phyloP scores from a whole-genome alignment of 306 rosid genomes.

The Ochetophila trinervis region DNA sequence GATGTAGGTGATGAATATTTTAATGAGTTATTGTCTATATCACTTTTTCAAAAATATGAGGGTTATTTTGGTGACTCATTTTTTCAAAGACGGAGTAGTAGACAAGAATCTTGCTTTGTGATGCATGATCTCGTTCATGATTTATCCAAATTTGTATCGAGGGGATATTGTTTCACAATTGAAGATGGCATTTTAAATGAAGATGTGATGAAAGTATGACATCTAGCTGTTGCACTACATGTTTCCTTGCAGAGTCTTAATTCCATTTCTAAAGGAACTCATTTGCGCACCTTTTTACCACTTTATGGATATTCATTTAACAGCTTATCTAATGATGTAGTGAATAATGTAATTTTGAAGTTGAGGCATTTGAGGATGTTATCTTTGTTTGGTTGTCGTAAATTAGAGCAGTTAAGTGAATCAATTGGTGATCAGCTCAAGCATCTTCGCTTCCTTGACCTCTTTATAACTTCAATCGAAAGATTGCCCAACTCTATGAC shows the following conservation, averaged over 20 bases:
- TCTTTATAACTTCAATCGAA: constrained; percentile 6
- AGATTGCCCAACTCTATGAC: constrained; percentile 11
- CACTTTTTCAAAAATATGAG: too few relatives aligned
- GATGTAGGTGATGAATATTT: too few relatives aligned
- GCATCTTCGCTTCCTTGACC: constrained; percentile 10
- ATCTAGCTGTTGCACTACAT: too few relatives aligned
- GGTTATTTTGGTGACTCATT: too few relatives aligned
- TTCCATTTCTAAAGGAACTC: neutral
- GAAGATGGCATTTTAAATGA: neutral
- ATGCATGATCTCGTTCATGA: too few relatives aligned
- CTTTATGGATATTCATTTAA: neutral
- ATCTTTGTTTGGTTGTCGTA: neutral
- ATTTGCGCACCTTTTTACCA: neutral
- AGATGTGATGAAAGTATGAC: neutral
- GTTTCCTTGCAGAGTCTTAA: too few relatives aligned
- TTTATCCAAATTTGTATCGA: too few relatives aligned
- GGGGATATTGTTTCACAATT: too few relatives aligned
- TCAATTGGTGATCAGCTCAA: neutral
- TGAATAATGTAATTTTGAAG: neutral
- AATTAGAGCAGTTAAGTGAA: neutral
- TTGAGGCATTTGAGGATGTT: constrained; percentile 10
- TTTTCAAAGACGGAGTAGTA: neutral
- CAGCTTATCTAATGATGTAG: neutral
- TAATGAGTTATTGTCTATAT: neutral
- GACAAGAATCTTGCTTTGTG: too few relatives aligned